phyloP scores from a whole-genome alignment of 2,329 filamentous ascomycete genomes.

The Meredithiella fracta region DNA sequence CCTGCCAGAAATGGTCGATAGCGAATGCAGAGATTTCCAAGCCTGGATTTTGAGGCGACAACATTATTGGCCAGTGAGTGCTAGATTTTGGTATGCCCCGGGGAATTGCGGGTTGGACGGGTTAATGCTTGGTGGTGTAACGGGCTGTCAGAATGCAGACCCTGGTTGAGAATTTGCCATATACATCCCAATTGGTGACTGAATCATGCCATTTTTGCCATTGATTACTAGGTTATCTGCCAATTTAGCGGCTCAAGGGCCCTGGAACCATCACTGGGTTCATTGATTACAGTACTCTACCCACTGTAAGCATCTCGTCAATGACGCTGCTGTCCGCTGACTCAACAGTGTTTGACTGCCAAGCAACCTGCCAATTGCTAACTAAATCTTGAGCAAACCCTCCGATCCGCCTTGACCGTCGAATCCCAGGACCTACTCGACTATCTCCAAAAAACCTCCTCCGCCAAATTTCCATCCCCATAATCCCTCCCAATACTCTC shows the following conservation, averaged over 20 bases:
- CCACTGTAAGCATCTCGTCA: background rate
- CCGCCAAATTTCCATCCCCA: constrained; percentile 15
- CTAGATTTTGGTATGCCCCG: background rate
- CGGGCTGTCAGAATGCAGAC: too few species aligned
- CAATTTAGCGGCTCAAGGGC: background rate
- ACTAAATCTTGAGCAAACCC: background rate
- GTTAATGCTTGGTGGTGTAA: background rate
- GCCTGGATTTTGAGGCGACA: constrained; percentile 4
- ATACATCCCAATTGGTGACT: background rate
- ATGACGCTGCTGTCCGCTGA: background rate
- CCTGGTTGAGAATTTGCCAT: background rate
- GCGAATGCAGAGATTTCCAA: constrained; percentile 2
- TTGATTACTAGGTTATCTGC: background rate
- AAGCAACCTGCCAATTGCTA: background rate
- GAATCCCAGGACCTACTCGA: background rate
- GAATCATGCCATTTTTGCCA: constrained; percentile 2
- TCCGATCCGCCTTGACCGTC: background rate
- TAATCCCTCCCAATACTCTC: constrained; percentile 13
- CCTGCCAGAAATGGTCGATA: background rate
- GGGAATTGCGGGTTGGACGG: background rate
- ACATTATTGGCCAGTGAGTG: background rate
- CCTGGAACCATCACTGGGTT: background rate
- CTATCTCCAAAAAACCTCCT: background rate
- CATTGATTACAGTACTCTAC: background rate
- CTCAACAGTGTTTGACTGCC: background rate